Evolutionary conservation across 2,329 filamentous ascomycete genomes (phyloP), one percentile per base, ranked within the genome.

Genomic region (Diplocarpon rosae): DNA sequence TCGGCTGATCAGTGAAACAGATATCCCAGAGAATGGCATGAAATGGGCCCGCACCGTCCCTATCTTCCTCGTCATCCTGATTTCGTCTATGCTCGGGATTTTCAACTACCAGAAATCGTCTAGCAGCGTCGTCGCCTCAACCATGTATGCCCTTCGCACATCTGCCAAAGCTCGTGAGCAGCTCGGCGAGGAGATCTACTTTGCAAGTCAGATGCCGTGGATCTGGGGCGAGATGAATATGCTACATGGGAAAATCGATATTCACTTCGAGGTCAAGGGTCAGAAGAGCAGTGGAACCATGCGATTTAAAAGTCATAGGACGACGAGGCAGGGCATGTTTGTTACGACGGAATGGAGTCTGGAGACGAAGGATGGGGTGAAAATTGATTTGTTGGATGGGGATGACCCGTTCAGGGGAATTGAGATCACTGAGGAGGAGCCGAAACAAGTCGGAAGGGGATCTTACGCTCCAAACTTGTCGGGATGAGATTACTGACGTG

Each of bases 31-130:
- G 38, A 52, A 51, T 44, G 60, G 60, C 37, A 61, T 61, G 60
- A 71, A 72, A 55, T 89, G 84, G 83, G 62, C 72, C 44, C 75
- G 76, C 56, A 87, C 86, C 1, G 66, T 95, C 29, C 90, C 90
- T 43, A 68, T 94, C 62, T 96, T 96, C 73, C 62, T 83, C 42
- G 65, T 75, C 51, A 69, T 86, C 51, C 78, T 95, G 56, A 75
- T 76, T 39, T 71, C 73, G 44, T 83, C 81, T 54, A 80, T 81
- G 53, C 69, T 93, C 48, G 86, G 83, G 55, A 95, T 98, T 65
- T 96, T 98, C 83, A 98, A 98, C 75, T 96, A 98, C 76, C 90
- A 98, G 65, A 95, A 95, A 65, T 78, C 81, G 46, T 87, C 85
- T n/a, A 87, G 80, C 20, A 85, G 84, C 43, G 76, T 90, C 27